Evolutionary conservation across 78 protist genomes (phyloP).

Genomic region (Cavenderia fasciculata): DNA sequence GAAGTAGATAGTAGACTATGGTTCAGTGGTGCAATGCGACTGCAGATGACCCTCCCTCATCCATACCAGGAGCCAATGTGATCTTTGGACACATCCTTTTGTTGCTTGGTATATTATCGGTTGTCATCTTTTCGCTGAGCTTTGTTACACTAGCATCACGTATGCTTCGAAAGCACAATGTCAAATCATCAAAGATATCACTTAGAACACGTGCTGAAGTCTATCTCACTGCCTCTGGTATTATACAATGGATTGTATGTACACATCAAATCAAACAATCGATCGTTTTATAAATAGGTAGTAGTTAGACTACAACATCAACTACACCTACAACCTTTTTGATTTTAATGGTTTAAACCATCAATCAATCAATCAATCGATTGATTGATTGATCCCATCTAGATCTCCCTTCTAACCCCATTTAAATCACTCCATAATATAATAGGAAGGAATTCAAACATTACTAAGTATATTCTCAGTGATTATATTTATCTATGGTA

Average conservation of each 20-base stretch:
- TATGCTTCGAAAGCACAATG: neutral
- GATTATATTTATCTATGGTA: constrained; percentile 53
- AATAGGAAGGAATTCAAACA: constrained; percentile 68
- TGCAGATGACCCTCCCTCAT: neutral
- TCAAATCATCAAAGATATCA: constrained; percentile 23
- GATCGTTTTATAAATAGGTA: too few relatives aligned
- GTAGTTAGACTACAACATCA: too few relatives aligned
- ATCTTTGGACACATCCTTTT: constrained; percentile 24
- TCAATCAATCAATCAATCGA: too few relatives aligned
- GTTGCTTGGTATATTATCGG: neutral
- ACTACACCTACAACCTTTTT: too few relatives aligned
- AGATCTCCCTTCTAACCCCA: too few relatives aligned
- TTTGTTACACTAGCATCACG: constrained; percentile 42
- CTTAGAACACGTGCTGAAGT: constrained; percentile 40
- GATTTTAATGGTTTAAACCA: too few relatives aligned
- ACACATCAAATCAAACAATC: too few relatives aligned
- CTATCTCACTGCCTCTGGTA: constrained; percentile 68
- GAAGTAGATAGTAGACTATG: neutral
- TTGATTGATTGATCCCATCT: too few relatives aligned
- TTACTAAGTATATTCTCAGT: constrained; percentile 50
- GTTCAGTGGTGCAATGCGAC: neutral
- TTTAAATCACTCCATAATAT: too few relatives aligned
- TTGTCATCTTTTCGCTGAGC: neutral
- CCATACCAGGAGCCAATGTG: constrained; percentile 24
- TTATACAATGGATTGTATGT: constrained; percentile 67